Base-by-base conservation (phyloP, 2,329 filamentous ascomycete genomes). In the Fusarium euwallaceae region DNA sequence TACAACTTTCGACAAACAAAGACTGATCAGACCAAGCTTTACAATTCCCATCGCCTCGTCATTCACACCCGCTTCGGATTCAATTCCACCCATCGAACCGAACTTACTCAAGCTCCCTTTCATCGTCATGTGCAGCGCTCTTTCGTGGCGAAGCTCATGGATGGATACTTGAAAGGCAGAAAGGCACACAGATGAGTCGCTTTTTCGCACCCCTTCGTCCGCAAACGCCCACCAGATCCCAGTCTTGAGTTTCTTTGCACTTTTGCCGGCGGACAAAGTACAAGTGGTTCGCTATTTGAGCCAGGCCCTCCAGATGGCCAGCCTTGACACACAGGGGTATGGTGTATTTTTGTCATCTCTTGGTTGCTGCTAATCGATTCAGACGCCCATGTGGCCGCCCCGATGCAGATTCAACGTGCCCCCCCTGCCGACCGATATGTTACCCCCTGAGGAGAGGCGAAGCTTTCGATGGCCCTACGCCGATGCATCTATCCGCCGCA, bases 131-230 rank as follows among this genome's bases (percentile, higher is more conserved):
- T 62, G 43, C 29, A 29, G 37, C 39, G 6, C 10, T 37, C 20
- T n/a, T 37, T 32, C 14, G 60, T 36, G 61, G 61, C 61, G 37
- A 34, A 29, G 48, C 41, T 34, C 32, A 34, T 34, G 32, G 32
- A 34, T 59, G 56, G 56, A n/a, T 17, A 20, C 58, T 61, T 61
- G 58, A 61, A 61, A 61, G 59, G 53, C 43, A 48, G 11, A 45
- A 20, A 27, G 6, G 29, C n/a, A 53, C 48, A 53, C 48, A 32
- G 48, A 29, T 53, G 17, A 17, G 9, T 34, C 20, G 12, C 29
- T 48, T 32, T 32, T 14, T 4, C 27, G 16, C n/a, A 29, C 39
- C 22, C 37, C 58, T 29, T 24, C 20, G 24, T 27, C 6, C 27
- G 14, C 17, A 32, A 32, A 24, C 39, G 24, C 20, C 20, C 16